Evolutionary conservation across 768 basidiomycete genomes (phyloP), one percentile per base, ranked within the genome.

Genomic region (Gloeopeniophorella convolvens): DNA sequence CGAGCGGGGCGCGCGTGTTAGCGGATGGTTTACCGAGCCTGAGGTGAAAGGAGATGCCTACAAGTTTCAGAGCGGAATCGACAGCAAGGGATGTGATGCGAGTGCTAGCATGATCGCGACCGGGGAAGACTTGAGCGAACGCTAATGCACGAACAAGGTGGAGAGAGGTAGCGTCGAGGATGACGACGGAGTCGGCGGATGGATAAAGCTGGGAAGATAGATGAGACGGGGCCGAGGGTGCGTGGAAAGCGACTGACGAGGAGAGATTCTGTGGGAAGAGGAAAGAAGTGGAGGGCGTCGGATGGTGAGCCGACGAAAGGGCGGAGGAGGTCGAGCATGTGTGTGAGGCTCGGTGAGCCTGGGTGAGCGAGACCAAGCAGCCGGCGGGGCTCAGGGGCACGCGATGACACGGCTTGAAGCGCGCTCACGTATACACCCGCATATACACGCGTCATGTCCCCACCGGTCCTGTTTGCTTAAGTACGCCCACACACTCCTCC

Each of bases 61-160:
- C 89, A 52, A 89, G 75, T 70, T 84, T 89, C 80, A 88, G 83
- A 43, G 80, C 80, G 13, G 80, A 73, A 63, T 92, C 90, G 16
- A 89, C 79, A 3, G 82, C 72, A 24, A 90, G 67, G 59, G 77
- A 81, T 23, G 77, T 74, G 15, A 90, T 75, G 30, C 61, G 64
- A 45, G 74, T 71, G 23, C 66, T 65, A 10, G 67, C 59, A 48
- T 75, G 69, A 8, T 66, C 66, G 11, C 71, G 60, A n/a, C 77
- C 74, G 5, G 89, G 87, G 62, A 89, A 91, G 5, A 82, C 85
- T 62, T 91, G 87, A 71, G 78, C 83, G 60, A 91, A 87, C 27
- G 83, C 79, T 20, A 92, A 77, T 39, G 85, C 78, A 51, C 83
- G 82, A 50, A 82, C 65, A 39, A 91, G 72, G 15, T 71, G 65